These are phyloP conservation scores for Diaporthe sp. DNA, from an alignment of 2,329 filamentous ascomycete genomes.

Conservation along the genomic window DNA sequence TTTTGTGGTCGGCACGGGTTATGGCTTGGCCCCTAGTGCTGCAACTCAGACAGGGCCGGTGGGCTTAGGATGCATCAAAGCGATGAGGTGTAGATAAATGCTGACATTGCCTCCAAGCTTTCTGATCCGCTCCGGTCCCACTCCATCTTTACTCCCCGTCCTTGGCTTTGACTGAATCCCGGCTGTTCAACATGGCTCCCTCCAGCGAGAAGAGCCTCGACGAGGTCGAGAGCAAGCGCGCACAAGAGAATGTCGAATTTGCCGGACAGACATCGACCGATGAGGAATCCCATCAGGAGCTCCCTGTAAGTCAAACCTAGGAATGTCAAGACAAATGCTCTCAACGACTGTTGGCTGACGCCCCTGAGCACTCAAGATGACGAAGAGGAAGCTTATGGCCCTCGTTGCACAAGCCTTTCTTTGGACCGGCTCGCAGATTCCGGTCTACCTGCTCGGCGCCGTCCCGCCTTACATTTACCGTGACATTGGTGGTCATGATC, in stretches of 20 bases:
- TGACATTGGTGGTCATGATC: constrained; percentile 68
- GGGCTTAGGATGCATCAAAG: neutral
- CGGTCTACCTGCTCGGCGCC: constrained; percentile 59
- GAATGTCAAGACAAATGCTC: neutral
- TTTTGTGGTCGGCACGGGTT: neutral
- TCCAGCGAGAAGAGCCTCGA: constrained; percentile 23
- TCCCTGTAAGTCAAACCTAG: neutral
- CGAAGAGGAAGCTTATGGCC: constrained; percentile 29
- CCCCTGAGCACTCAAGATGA: constrained; percentile 4
- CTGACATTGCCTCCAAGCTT: neutral
- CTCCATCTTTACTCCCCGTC: neutral
- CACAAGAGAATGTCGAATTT: constrained; percentile 23
- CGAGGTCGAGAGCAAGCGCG: constrained; percentile 1
- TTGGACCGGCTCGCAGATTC: constrained; percentile 70
- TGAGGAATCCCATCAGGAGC: constrained; percentile 25
- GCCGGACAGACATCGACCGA: neutral
- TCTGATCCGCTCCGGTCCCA: neutral
- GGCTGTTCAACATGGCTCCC: constrained; percentile 6
- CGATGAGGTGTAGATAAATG: neutral
- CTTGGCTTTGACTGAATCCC: neutral
- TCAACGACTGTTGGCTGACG: neutral
- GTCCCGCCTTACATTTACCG: constrained; percentile 66
- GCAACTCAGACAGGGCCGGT: neutral
- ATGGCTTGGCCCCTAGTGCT: constrained; percentile 12
- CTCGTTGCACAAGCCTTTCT: constrained; percentile 57